Percentiles rank a stretch among this genome's conserved stretches.
These are phyloP conservation scores for Aspergillus saccharolyticus DNA, from an alignment of 495 filamentous ascomycete species.

Conservation along the genomic window DNA sequence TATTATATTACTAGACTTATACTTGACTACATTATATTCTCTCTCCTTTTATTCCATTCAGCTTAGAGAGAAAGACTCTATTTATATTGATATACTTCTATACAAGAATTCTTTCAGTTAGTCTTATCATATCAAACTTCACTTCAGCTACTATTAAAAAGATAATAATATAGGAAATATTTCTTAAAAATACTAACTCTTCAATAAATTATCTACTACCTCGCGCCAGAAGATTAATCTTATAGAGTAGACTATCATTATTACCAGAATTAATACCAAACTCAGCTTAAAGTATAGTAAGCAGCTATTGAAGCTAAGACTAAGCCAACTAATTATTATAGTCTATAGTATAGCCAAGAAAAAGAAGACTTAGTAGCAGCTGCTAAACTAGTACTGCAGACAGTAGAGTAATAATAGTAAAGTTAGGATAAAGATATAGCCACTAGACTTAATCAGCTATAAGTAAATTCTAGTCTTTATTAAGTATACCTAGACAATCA, in stretches of 20 bases:
- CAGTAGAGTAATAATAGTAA: not conserved
- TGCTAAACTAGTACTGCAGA: conserved; percentile 22
- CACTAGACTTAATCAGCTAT: conserved; percentile 46
- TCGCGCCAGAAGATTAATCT: not conserved
- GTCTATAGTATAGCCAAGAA: conserved; percentile 43
- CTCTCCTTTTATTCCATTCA: too few species aligned
- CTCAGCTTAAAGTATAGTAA: conserved; percentile 36
- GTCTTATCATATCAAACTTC: too few species aligned
- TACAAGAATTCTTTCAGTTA: too few species aligned
- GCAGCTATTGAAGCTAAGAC: conserved; percentile 36
- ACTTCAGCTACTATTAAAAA: not conserved
- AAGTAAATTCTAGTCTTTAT: conserved; percentile 40
- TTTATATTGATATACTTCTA: too few species aligned
- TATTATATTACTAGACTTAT: too few species aligned
- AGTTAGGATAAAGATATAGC: conserved; percentile 42
- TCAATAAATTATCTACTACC: not conserved
- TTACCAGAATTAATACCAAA: conserved; percentile 45
- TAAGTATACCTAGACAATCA: conserved; percentile 22
- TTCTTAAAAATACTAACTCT: conserved; percentile 5
- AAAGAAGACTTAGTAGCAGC: conserved; percentile 26
- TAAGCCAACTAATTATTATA: conserved; percentile 46
- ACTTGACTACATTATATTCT: too few species aligned
- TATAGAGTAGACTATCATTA: conserved; percentile 34
- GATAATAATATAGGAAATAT: conserved; percentile 2
- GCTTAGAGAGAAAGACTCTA: too few species aligned